These are phyloP conservation scores for Phylloporus sp. DNA, from an alignment of 1,284 basidiomycete species.

Conservation along the genomic window DNA sequence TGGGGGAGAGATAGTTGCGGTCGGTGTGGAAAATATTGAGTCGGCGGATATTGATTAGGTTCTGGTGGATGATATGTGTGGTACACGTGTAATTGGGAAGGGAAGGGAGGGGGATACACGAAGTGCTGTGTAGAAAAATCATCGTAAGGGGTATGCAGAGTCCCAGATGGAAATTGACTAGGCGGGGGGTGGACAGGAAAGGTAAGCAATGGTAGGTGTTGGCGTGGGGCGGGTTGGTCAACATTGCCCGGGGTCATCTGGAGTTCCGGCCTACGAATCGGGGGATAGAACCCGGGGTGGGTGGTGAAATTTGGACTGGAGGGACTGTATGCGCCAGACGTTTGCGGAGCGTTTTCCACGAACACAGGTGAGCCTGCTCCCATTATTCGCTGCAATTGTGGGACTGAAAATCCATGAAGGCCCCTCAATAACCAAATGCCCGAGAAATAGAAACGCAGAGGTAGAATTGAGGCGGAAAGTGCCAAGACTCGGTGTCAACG, in stretches of 20 bases:
- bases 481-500: too few species aligned
- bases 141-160: constrained; percentile 40
- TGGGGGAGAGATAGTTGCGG: constrained; percentile 39
- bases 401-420: background rate
- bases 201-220: constrained; percentile 1
- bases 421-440: background rate
- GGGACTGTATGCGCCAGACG: constrained; percentile 1
- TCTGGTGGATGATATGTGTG: constrained; percentile 40
- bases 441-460: background rate
- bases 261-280: background rate
- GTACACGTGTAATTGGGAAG: constrained; percentile 44
- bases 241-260: background rate
- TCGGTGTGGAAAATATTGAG: constrained; percentile 39
- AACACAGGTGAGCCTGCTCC: constrained; percentile 1
- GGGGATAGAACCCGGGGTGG: background rate
- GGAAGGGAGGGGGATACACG: constrained; percentile 45
- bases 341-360: background rate
- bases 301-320: background rate
- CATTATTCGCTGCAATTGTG: background rate
- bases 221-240: background rate
- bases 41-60: constrained; percentile 36
- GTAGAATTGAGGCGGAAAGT: background rate
- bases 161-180: constrained; percentile 15
- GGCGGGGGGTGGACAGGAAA: constrained; percentile 5
- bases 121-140: constrained; percentile 52